A percentile compares a stretch with the other conserved stretches of the same genome.
Evolutionary conservation across 805 yeast genomes (phyloP).

Genomic region (Metschnikowia picachoensis): DNA sequence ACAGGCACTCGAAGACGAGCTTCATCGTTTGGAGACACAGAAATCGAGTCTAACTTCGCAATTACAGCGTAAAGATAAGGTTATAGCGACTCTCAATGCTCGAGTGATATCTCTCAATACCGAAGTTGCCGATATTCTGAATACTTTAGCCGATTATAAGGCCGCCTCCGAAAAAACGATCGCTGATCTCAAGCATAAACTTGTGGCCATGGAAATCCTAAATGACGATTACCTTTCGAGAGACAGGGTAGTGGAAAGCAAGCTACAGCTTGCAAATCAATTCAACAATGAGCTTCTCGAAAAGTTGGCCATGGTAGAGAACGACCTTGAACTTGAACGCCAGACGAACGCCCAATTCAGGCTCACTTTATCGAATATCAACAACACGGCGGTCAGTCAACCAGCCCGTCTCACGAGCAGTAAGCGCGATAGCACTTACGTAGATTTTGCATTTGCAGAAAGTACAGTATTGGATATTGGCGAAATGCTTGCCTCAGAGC

Average conservation of each 20-base stretch:
- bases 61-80: conserved; percentile 18
- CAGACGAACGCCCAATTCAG: conserved; percentile 14
- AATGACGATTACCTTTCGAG: conserved; percentile 40
- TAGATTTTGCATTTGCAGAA: conserved; percentile 16
- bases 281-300: conserved; percentile 42
- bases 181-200: conserved; percentile 23
- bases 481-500: conserved; percentile 19
- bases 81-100: conserved; percentile 18
- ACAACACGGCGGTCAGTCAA: conserved; percentile 1
- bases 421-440: conserved; percentile 11
- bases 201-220: conserved; percentile 40
- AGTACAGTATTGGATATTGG: conserved; percentile 17
- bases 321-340: conserved; percentile 27
- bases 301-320: conserved; percentile 39
- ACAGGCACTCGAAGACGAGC: conserved; percentile 42
- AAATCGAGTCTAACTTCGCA: conserved; percentile 19
- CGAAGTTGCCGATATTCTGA: conserved; percentile 21
- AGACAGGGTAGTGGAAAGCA: conserved; percentile 33
- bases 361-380: conserved; percentile 15
- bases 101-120: conserved; percentile 14
- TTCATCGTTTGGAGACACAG: conserved; percentile 29
- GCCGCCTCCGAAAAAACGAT: conserved; percentile 21
- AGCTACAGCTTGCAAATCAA: conserved; percentile 32
- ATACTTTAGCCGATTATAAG: conserved; percentile 8
- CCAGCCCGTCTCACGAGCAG: conserved; percentile 2